These are phyloP conservation scores for Sequoia sempervirens DNA, from an alignment of 75 land plant species.

Conservation along the genomic window DNA sequence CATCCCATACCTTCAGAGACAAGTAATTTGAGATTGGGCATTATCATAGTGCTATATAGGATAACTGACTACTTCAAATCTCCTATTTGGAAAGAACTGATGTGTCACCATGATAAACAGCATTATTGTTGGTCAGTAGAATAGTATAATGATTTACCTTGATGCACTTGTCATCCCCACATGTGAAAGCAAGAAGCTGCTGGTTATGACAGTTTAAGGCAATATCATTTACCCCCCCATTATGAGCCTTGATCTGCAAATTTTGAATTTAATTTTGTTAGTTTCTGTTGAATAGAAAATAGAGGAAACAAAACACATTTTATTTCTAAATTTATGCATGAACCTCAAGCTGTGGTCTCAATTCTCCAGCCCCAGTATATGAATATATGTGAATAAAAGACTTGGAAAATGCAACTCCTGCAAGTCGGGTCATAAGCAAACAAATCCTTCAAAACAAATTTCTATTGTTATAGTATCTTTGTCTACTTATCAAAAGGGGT, in stretches of 20 bases:
- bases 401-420: constrained; percentile 80
- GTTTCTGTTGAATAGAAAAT: too few species aligned
- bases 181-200: constrained; percentile 11
- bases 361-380: constrained; percentile 41
- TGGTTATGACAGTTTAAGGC: constrained; percentile 10
- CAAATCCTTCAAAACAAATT: background rate
- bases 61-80: background rate
- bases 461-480: background rate
- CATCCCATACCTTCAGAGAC: constrained; percentile 27
- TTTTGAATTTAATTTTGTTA: too few species aligned
- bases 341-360: constrained; percentile 62
- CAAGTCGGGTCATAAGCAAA: background rate
- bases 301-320: background rate
- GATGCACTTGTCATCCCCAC: constrained; percentile 24
- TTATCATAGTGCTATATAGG: too few species aligned
- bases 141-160: too few species aligned
- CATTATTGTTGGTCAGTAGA: too few species aligned
- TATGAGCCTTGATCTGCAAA: constrained; percentile 16
- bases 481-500: background rate
- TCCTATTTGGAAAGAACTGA: background rate
- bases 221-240: constrained; percentile 13
- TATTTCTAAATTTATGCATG: background rate
- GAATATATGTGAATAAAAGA: too few species aligned
- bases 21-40: too few species aligned
- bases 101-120: background rate